Conservation (phyloP, 148 eudicot species). For the Vaccinium corymbosum region DNA sequence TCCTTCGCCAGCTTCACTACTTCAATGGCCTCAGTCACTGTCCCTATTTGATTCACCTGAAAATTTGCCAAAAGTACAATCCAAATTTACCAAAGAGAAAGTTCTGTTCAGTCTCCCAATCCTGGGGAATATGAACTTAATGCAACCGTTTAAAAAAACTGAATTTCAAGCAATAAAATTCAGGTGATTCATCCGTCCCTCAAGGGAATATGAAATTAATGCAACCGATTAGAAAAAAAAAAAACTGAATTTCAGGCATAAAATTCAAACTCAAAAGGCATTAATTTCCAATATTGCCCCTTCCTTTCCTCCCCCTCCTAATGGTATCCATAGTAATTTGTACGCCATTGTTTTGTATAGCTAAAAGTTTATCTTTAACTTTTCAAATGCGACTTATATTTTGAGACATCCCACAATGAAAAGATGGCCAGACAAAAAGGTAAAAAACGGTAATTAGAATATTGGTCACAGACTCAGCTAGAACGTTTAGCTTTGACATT, state of each 20-base stretch:
- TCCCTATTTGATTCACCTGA: slow-evolving; percentile 86
- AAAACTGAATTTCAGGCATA: neutral
- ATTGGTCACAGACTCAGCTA: neutral
- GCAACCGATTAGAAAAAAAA: neutral
- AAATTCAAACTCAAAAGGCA: neutral
- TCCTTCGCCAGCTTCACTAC: slow-evolving; percentile 94
- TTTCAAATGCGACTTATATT: neutral
- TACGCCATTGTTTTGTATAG: neutral
- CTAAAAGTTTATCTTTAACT: neutral
- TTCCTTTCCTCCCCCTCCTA: neutral
- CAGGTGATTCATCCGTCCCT: neutral
- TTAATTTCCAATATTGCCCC: neutral
- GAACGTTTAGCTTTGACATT: neutral
- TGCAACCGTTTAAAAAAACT: neutral
- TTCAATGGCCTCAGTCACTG: slow-evolving; percentile 88
- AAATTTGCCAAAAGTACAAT: slow-evolving; percentile 15
- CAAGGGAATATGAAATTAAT: neutral
- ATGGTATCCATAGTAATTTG: neutral
- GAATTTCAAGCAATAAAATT: neutral
- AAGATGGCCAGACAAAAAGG: neutral
- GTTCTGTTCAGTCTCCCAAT: neutral
- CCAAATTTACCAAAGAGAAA: neutral
- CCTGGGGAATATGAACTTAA: neutral
- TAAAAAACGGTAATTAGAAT: neutral
- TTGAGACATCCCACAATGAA: neutral